Evolutionary conservation across 495 filamentous ascomycete genomes (phyloP).

Genomic region (Hypoxylon subgilvum): DNA sequence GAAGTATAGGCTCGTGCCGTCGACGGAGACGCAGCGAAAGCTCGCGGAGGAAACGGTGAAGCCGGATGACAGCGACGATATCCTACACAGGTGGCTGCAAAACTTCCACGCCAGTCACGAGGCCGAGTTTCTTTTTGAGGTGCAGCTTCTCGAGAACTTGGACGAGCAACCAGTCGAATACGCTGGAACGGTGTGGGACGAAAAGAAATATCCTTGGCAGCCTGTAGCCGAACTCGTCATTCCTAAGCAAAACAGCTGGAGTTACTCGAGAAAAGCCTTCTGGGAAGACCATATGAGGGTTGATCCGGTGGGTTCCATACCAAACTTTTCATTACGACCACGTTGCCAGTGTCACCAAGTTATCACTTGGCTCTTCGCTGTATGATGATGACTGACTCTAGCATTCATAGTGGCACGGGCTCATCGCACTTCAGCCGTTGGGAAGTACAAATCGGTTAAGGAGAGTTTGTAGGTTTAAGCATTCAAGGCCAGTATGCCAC

Average conservation of each 20-base stretch:
- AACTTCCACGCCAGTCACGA: constrained; percentile 52
- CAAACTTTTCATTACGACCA: not conserved
- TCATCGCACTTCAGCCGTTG: constrained; percentile 52
- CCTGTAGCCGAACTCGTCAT: constrained; percentile 53
- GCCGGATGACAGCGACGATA: constrained; percentile 47
- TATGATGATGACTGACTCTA: not conserved
- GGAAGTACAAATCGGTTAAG: constrained; percentile 53
- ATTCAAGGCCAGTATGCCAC: not conserved
- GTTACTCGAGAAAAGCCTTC: constrained; percentile 49
- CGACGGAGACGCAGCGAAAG: constrained; percentile 45
- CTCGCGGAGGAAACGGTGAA: constrained; percentile 49
- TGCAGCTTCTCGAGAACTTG: constrained; percentile 54
- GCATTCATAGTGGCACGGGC: constrained; percentile 44
- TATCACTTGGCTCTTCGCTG: not conserved
- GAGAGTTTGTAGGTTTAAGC: constrained; percentile 35
- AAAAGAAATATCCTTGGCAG: constrained; percentile 57
- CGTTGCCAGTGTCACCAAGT: not conserved
- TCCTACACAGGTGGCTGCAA: constrained; percentile 50
- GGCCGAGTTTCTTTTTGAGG: constrained; percentile 55
- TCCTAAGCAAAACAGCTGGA: constrained; percentile 53
- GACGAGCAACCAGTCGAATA: constrained; percentile 58
- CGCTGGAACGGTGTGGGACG: constrained; percentile 55
- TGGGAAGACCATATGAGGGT: constrained; percentile 57
- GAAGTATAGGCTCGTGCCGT: constrained; percentile 55
- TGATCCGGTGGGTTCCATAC: constrained; percentile 36